Evolutionary conservation across 2,329 filamentous ascomycete genomes (phyloP), one percentile per base, ranked within the genome.

Genomic region (Monilinia polystroma): DNA sequence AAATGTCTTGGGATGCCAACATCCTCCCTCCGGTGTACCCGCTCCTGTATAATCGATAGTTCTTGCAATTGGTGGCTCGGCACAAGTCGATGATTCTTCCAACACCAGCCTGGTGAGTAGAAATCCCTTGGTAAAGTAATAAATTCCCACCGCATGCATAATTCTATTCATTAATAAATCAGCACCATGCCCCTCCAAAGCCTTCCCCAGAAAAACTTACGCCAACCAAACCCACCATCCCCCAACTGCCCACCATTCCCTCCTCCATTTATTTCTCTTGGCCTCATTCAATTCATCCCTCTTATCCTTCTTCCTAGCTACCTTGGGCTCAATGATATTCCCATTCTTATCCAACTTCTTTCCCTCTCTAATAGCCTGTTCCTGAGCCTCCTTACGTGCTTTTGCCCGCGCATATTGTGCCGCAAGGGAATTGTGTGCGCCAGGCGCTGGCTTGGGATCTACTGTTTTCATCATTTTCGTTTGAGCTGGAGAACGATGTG

Each of bases 1-100:
- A 76, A 98, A 99, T 2, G 88, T 91, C 80, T 92, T 96, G 45
- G 93, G 92, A 77, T 98, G 93, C 95, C 95, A 99, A 83, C 95
- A 99, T 71, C 95, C 95, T 70, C 92, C 93, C 71, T 74, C 64
- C 43, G 73, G 66, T 76, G 79, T 75, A 3, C 75, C 74, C 43
- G 71, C 35, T 63, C 70, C 67, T 69, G 68, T 69, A 32, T 72
- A 78, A 70, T 47, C 8, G 3, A 51, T 56, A 16, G 70, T 69
- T 23, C 76, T 70, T 45, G 85, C 82, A 67, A 90, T 85, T 4
- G 95, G 94, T 60, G 91, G 87, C 53, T 81, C 78, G 14, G 81
- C 80, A 77, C 91, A 95, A 67, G 82, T 82, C 16, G 91, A 93
- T 76, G 89, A 90, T 74, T 92, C 86, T 70, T 92, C 88, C 67